phyloP scores from a whole-genome alignment of 176 grass and related monocot species.

The barley (Hordeum vulgare) region DNA sequence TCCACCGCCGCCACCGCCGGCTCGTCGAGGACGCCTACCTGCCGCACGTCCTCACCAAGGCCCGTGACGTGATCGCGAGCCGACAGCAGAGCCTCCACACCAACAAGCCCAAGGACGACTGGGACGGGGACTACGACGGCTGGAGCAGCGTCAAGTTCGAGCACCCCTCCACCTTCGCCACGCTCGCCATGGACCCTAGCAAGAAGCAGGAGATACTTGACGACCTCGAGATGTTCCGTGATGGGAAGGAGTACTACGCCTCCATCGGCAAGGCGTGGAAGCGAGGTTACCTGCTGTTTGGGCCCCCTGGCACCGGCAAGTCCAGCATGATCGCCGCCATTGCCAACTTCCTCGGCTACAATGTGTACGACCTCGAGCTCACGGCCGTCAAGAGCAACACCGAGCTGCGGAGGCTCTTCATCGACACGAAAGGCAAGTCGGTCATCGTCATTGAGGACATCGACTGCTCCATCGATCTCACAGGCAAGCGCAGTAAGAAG shows the following conservation, averaged over 20 bases:
- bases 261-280: constrained; percentile 24
- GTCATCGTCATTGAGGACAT: constrained; percentile 62
- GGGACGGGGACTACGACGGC: neutral
- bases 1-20: constrained; percentile 1
- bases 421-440: constrained; percentile 35
- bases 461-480: constrained; percentile 57
- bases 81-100: constrained; percentile 27
- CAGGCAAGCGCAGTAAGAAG: constrained; percentile 6
- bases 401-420: constrained; percentile 47
- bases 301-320: constrained; percentile 12
- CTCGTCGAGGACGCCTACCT: constrained; percentile 28
- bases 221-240: constrained; percentile 2
- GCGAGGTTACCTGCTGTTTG: constrained; percentile 5
- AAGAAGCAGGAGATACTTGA: constrained; percentile 16
- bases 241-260: constrained; percentile 6
- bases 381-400: constrained; percentile 1
- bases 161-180: neutral
- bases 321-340: constrained; percentile 26
- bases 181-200: constrained; percentile 10
- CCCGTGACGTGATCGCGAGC: neutral
- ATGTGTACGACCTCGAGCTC: constrained; percentile 25
- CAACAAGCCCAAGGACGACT: constrained; percentile 12
- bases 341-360: constrained; percentile 22
- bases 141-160: neutral
- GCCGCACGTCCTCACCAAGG: constrained; percentile 21